Conservation (phyloP, 768 basidiomycete genomes). For the Dioszegia crocea region DNA sequence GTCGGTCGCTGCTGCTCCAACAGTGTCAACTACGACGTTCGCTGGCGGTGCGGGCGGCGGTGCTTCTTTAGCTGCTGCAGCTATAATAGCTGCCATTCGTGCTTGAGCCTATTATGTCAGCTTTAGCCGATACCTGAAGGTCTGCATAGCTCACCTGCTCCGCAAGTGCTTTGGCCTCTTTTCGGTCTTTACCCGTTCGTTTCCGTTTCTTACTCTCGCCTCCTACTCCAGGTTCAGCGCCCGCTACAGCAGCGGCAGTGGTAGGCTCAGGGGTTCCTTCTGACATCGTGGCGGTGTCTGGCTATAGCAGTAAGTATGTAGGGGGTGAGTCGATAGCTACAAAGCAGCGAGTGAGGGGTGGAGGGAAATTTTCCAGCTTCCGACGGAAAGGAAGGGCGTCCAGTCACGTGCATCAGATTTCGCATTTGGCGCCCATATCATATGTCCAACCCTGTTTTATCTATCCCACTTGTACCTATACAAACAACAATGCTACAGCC, state of each 20-base stretch:
- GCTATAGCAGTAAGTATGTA: too few species aligned
- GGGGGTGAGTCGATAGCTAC: not conserved
- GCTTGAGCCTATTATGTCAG: constrained; percentile 6
- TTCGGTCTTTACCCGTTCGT: constrained; percentile 45
- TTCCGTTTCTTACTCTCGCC: constrained; percentile 37
- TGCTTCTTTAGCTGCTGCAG: not conserved
- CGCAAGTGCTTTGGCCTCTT: constrained; percentile 35
- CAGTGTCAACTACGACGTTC: not conserved
- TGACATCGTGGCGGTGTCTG: not conserved
- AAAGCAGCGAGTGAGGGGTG: not conserved
- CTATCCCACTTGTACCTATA: not conserved
- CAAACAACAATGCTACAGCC: not conserved
- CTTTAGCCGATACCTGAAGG: not conserved
- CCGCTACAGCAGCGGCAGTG: not conserved
- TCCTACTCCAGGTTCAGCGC: too few species aligned
- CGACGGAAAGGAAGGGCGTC: too few species aligned
- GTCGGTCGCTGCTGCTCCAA: not conserved
- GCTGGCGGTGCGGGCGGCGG: not conserved
- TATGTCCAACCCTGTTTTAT: too few species aligned
- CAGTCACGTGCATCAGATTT: too few species aligned
- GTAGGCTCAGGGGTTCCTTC: not conserved
- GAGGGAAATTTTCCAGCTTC: constrained; percentile 3
- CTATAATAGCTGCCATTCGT: not conserved
- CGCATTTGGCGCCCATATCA: too few species aligned
- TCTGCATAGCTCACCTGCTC: constrained; percentile 20